phyloP scores from a whole-genome alignment of 441 rosid species.

The Gossypium davidsonii region DNA sequence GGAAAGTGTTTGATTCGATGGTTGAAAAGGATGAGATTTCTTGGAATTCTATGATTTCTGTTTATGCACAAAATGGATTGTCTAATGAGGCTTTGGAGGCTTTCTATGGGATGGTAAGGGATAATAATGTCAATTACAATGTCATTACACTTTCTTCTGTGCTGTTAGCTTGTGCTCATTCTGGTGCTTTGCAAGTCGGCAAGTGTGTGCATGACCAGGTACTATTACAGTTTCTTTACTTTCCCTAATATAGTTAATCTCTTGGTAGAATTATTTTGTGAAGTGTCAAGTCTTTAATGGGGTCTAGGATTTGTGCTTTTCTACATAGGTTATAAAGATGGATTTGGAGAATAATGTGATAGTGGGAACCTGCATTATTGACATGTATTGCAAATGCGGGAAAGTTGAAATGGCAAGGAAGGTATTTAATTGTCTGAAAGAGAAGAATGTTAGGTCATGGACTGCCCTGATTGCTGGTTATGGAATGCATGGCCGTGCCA shows the following conservation, averaged over 20 bases:
- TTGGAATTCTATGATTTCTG: constrained; percentile 73
- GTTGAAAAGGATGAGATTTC: constrained; percentile 55
- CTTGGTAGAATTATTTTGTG: not conserved
- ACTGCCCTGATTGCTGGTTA: constrained; percentile 75
- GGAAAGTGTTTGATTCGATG: constrained; percentile 65
- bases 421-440: constrained; percentile 50
- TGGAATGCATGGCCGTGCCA: constrained; percentile 72
- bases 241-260: not conserved
- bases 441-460: constrained; percentile 73
- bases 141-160: constrained; percentile 64
- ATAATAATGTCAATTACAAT: constrained; percentile 40
- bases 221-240: constrained; percentile 10
- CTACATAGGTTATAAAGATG: constrained; percentile 61
- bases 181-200: constrained; percentile 56
- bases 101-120: constrained; percentile 38
- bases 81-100: constrained; percentile 52
- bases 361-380: constrained; percentile 59
- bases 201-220: constrained; percentile 78
- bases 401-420: constrained; percentile 54
- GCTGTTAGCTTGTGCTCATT: constrained; percentile 59
- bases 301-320: constrained; percentile 11
- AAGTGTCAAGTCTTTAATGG: constrained; percentile 2
- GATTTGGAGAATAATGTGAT: constrained; percentile 52
- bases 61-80: constrained; percentile 66
- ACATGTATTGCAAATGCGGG: constrained; percentile 89